These are phyloP conservation scores for Cenococcum geophilum DNA, from an alignment of 495 filamentous ascomycete species.

Conservation along the genomic window DNA sequence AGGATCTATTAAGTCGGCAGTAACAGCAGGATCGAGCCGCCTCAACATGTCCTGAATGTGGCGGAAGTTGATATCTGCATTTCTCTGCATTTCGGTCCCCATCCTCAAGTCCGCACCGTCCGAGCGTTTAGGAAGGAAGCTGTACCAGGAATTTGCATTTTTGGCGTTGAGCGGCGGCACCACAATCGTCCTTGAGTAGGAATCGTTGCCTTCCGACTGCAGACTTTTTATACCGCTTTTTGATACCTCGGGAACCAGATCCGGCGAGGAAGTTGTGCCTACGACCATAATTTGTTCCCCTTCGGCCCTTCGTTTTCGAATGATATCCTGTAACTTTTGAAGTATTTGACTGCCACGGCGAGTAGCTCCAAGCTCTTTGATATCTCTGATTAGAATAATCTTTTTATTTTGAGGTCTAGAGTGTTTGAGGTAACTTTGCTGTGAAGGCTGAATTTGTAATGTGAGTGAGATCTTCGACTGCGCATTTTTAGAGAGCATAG, in stretches of 20 bases:
- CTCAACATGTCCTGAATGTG: conserved; percentile 63
- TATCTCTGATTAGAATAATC: conserved; percentile 77
- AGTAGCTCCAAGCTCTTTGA: conserved; percentile 62
- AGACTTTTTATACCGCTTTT: conserved; percentile 47
- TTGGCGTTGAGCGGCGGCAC: conserved; percentile 30
- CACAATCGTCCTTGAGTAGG: conserved; percentile 50
- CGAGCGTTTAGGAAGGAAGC: conserved; percentile 36
- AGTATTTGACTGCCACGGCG: conserved; percentile 59
- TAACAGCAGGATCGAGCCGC: conserved; percentile 35
- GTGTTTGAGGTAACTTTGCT: neutral
- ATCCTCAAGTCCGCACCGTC: conserved; percentile 41
- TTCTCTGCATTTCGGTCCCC: conserved; percentile 40
- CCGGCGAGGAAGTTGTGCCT: conserved; percentile 57
- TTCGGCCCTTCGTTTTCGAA: conserved; percentile 59
- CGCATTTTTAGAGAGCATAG: neutral
- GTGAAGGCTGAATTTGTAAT: conserved; percentile 3
- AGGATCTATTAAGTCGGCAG: neutral
- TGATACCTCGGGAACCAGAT: conserved; percentile 44
- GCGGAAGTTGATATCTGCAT: conserved; percentile 58
- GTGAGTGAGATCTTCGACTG: neutral
- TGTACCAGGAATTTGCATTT: conserved; percentile 15
- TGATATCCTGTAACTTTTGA: conserved; percentile 57
- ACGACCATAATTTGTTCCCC: conserved; percentile 71
- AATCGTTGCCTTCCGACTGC: conserved; percentile 39
- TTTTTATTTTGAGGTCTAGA: conserved; percentile 5